Evolutionary conservation across 2,329 filamentous ascomycete genomes (phyloP).

Genomic region (Talaromyces sp.): DNA sequence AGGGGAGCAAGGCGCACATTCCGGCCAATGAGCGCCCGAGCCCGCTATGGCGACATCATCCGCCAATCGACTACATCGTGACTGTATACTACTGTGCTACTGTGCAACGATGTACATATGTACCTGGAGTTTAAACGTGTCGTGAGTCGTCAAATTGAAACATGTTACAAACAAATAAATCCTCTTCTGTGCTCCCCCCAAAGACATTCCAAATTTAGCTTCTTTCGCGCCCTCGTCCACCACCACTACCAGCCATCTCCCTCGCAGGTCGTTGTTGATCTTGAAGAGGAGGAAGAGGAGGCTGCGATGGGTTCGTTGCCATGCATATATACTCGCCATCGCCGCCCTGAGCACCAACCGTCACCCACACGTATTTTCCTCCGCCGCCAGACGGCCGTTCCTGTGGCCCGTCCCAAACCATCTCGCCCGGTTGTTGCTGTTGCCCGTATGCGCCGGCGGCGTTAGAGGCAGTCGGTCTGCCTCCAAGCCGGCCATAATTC

Average conservation of each 20-base stretch:
- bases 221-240: background rate
- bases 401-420: constrained; percentile 38
- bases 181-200: background rate
- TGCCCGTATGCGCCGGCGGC: constrained; percentile 10
- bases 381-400: constrained; percentile 39
- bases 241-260: background rate
- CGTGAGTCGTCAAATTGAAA: background rate
- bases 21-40: background rate
- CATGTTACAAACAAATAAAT: background rate
- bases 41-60: constrained; percentile 12
- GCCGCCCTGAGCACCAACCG: constrained; percentile 42
- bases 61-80: constrained; percentile 2
- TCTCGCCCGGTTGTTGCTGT: constrained; percentile 18
- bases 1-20: background rate
- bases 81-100: background rate
- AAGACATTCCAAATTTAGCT: background rate
- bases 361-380: constrained; percentile 48
- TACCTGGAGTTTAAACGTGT: background rate
- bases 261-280: background rate
- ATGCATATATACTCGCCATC: constrained; percentile 37
- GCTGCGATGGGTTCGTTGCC: background rate
- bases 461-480: constrained; percentile 18
- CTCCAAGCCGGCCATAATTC: constrained; percentile 31
- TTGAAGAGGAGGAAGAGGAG: background rate
- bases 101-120: background rate